These are phyloP conservation scores for Cornus controversa DNA, from an alignment of 148 eudicot genomes.

Conservation along the genomic window DNA sequence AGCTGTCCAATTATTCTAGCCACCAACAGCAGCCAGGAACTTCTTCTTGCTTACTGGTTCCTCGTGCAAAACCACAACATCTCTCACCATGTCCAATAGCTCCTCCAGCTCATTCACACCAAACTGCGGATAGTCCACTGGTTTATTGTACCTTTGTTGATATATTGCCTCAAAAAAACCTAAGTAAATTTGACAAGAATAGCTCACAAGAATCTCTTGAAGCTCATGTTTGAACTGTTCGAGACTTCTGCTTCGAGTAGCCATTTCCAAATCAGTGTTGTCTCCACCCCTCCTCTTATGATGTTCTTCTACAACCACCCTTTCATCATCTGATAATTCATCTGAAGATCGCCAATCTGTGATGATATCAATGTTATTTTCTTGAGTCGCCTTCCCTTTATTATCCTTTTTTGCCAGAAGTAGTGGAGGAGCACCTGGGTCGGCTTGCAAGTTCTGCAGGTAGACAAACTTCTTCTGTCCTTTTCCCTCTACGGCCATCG, in stretches of 20 bases:
- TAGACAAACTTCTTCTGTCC: slow-evolving; percentile 61
- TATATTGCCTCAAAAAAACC: slow-evolving; percentile 72
- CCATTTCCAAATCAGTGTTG: slow-evolving; percentile 16
- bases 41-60: slow-evolving; percentile 66
- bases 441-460: slow-evolving; percentile 43
- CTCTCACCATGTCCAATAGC: slow-evolving; percentile 67
- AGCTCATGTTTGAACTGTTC: slow-evolving; percentile 70
- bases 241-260: slow-evolving; percentile 24
- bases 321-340: slow-evolving; percentile 78
- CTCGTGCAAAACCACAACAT: slow-evolving; percentile 67
- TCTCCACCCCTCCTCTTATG: slow-evolving; percentile 22
- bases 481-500: slow-evolving; percentile 57
- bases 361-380: slow-evolving; percentile 37
- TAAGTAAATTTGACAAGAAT: slow-evolving; percentile 58
- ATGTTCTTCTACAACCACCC: slow-evolving; percentile 44
- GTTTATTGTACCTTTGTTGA: slow-evolving; percentile 71
- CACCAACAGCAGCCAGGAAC: slow-evolving; percentile 63
- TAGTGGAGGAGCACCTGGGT: slow-evolving; percentile 35
- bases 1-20: slow-evolving; percentile 17
- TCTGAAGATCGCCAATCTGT: slow-evolving; percentile 59
- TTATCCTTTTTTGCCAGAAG: slow-evolving; percentile 46
- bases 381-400: slow-evolving; percentile 54
- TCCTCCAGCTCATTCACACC: slow-evolving; percentile 73
- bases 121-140: slow-evolving; percentile 52
- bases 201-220: slow-evolving; percentile 88